Evolutionary conservation across 1,139 yeast species (phyloP), one percentile per base, ranked within the genome.

Genomic region (Kodamaea sp.): DNA sequence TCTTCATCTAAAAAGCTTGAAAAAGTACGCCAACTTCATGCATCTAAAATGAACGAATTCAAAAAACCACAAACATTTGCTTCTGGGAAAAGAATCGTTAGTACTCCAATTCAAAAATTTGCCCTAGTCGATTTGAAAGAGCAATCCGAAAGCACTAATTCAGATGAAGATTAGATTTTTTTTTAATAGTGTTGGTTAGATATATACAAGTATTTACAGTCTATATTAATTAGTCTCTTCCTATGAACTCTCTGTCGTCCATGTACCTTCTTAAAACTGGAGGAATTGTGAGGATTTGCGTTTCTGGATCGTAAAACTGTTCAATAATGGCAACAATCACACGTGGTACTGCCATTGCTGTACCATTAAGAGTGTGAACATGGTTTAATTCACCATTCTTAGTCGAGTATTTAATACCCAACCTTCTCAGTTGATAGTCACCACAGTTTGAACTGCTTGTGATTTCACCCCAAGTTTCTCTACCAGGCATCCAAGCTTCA

Each of bases 401-500:
- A 34, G 65, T 66, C 20, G 20, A 15, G 46, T 65, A 78, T 41
- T 77, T 78, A 8, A 94, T 83, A 32, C 84, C 81, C 50, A 92
- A 70, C 50, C 98, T 73, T 59, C 96, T 73, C 7, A 96, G 67
- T 62, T 94, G 99, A 58, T 79, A 94, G 51, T 90, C 97, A 2
- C 90, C 79, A 60, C 99, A 94, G 55, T 90, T 92, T 2, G 97
- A 89, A 2, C 94, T 72, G 31, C 96, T 87, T 1, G 96, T 82
- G 27, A 92, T 72, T 55, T 94, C 99, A 2, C 99, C 99, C 88
- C 95, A 94, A 2, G 65, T 63, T 2, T 88, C 88, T 52, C 97
- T 77, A 2, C 98, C 97, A 0, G 97, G 98, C 97, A 94, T 92
- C 92, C 96, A 88, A 0, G 94, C 96, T 60, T 94, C 99, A 40